Percentiles rank a stretch among this genome's conserved stretches.
Evolutionary conservation across 192 early-diverging fungal species (phyloP).

Genomic region (Chytriomyces sp.): DNA sequence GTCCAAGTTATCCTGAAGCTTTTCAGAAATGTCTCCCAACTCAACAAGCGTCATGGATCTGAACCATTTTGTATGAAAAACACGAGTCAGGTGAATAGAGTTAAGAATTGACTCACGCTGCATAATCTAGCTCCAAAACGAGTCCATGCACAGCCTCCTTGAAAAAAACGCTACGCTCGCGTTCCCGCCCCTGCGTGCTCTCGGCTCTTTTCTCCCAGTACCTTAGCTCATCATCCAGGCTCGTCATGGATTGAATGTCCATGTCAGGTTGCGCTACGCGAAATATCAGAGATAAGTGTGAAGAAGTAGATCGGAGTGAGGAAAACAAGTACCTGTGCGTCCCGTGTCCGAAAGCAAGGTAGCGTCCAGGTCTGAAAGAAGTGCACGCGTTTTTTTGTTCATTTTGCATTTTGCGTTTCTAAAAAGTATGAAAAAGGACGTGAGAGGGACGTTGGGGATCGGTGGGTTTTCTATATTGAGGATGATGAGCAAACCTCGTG

Average conservation of each 20-base stretch:
- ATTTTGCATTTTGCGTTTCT: conserved; percentile 25
- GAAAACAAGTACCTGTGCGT: background rate
- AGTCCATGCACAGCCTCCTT: conserved; percentile 1
- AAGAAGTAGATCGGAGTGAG: background rate
- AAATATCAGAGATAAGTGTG: background rate
- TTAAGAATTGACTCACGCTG: background rate
- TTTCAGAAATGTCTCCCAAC: conserved; percentile 23
- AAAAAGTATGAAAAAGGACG: background rate
- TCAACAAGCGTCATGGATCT: conserved; percentile 16
- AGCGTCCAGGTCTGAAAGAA: conserved; percentile 16
- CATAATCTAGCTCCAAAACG: conserved; percentile 1
- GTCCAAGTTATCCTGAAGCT: conserved; percentile 25
- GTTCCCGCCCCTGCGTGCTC: conserved; percentile 19
- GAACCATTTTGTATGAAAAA: background rate
- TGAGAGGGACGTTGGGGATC: background rate
- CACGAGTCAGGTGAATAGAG: background rate
- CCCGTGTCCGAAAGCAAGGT: background rate
- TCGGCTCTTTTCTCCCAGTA: conserved; percentile 18
- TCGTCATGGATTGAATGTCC: background rate
- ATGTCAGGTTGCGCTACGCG: background rate
- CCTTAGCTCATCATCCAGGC: conserved; percentile 1
- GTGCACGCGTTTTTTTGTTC: conserved; percentile 1
- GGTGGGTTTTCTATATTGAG: too few species aligned
- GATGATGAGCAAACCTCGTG: background rate
- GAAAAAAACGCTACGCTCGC: conserved; percentile 12